A percentile compares a stretch with the other conserved stretches of the same genome.
phyloP scores from a whole-genome alignment of 305 asterid species.

The Nicotiana rustica region DNA sequence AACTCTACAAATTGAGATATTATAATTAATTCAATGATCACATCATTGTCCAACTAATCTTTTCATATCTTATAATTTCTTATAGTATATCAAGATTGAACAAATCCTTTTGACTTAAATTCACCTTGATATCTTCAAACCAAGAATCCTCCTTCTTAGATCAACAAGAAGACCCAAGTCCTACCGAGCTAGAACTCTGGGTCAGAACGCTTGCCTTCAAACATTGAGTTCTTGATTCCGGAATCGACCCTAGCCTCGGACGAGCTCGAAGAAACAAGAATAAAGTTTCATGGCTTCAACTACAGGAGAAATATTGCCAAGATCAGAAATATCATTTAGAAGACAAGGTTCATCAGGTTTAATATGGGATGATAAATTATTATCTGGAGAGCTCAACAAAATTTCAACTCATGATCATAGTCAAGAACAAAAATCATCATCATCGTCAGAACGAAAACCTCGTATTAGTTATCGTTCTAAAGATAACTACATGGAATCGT shows the following conservation, averaged over 20 bases:
- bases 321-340: conserved; percentile 61
- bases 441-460: background rate
- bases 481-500: conserved; percentile 38
- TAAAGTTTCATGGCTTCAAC: conserved; percentile 38
- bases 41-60: conserved; percentile 28
- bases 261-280: background rate
- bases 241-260: too few species aligned
- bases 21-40: background rate
- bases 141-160: background rate
- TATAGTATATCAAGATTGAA: conserved; percentile 22
- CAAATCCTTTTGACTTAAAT: background rate
- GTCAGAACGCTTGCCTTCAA: too few species aligned
- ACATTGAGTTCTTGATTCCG: too few species aligned
- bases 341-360: conserved; percentile 67
- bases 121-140: background rate
- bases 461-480: conserved; percentile 25
- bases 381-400: conserved; percentile 54
- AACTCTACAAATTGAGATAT: background rate
- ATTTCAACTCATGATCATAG: conserved; percentile 33
- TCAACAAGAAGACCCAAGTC: background rate
- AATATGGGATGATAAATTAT: conserved; percentile 59
- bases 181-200: too few species aligned
- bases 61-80: conserved; percentile 21
- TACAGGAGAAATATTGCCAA: conserved; percentile 42
- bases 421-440: conserved; percentile 11